Percentiles rank a stretch among this genome's conserved stretches.
phyloP scores from a whole-genome alignment of 768 basidiomycete genomes.

The Cystofilobasidium capitatum region DNA sequence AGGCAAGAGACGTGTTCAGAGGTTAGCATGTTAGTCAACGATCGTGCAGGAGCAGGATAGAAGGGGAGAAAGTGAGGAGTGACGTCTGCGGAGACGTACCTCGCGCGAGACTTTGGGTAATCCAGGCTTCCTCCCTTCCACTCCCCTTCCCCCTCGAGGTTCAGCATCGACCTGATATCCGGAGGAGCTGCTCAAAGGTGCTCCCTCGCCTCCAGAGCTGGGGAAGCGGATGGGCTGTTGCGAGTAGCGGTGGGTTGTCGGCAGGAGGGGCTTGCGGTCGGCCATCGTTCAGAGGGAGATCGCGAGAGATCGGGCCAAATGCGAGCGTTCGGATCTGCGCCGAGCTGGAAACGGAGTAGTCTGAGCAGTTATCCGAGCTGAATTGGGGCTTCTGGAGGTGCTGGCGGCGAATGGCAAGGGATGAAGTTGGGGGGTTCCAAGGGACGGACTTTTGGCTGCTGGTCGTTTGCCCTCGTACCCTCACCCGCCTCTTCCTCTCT shows the following conservation, averaged over 20 bases:
- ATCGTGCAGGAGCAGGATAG: background rate
- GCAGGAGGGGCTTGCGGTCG: background rate
- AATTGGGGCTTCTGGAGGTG: too few relatives aligned
- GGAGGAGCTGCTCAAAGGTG: background rate
- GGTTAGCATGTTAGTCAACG: background rate
- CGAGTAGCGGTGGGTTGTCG: slow-evolving; percentile 5
- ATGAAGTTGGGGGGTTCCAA: too few relatives aligned
- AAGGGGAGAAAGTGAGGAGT: background rate
- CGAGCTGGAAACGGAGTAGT: too few relatives aligned
- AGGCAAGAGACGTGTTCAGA: background rate
- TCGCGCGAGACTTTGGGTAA: slow-evolving; percentile 2
- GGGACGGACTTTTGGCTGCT: too few relatives aligned
- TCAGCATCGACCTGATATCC: too few relatives aligned
- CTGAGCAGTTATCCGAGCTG: too few relatives aligned
- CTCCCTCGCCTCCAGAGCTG: too few relatives aligned
- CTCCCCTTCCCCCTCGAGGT: too few relatives aligned
- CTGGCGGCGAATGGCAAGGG: too few relatives aligned
- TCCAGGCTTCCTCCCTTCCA: background rate
- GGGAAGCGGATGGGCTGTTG: background rate
- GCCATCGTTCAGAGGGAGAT: background rate
- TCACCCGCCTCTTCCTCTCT: too few relatives aligned
- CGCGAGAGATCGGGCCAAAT: background rate
- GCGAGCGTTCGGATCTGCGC: too few relatives aligned
- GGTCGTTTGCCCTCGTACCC: too few relatives aligned
- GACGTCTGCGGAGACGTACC: background rate